Conservation (phyloP, 352 stramenopile species). For the Pythium chondricola region DNA sequence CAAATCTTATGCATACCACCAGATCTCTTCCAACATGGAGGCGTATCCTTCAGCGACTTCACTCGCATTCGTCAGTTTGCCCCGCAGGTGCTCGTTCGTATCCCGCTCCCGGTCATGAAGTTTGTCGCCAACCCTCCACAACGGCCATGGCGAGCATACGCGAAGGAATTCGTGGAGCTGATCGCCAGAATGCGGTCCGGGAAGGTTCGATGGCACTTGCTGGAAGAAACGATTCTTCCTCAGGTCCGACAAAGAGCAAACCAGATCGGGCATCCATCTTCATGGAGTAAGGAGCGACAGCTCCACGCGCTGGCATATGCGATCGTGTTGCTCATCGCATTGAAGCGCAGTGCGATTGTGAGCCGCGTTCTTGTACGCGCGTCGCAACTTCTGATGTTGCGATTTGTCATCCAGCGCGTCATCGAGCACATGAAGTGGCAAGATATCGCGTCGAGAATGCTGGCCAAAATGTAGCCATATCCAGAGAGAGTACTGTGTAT, state of each 20-base stretch:
- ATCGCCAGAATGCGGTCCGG: slow-evolving; percentile 41
- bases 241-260: slow-evolving; percentile 32
- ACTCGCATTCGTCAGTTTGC: slow-evolving; percentile 41
- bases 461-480: slow-evolving; percentile 20
- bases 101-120: slow-evolving; percentile 55
- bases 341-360: slow-evolving; percentile 48
- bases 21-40: slow-evolving; percentile 74
- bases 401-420: slow-evolving; percentile 48
- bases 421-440: slow-evolving; percentile 34
- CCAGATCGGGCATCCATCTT: slow-evolving; percentile 19
- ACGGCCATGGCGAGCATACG: slow-evolving; percentile 35
- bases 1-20: neutral
- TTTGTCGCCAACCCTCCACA: slow-evolving; percentile 53
- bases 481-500: neutral
- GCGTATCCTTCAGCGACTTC: slow-evolving; percentile 67
- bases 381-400: slow-evolving; percentile 51
- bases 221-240: slow-evolving; percentile 43
- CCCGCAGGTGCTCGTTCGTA: slow-evolving; percentile 34
- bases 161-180: slow-evolving; percentile 45
- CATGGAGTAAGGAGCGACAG: slow-evolving; percentile 37
- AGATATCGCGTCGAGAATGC: slow-evolving; percentile 16
- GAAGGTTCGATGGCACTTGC: slow-evolving; percentile 48
- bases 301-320: slow-evolving; percentile 39
- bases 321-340: slow-evolving; percentile 43
- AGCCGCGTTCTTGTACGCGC: slow-evolving; percentile 37